Conservation (phyloP, 2,329 filamentous ascomycete genomes). For the Colletotrichum sp. region DNA sequence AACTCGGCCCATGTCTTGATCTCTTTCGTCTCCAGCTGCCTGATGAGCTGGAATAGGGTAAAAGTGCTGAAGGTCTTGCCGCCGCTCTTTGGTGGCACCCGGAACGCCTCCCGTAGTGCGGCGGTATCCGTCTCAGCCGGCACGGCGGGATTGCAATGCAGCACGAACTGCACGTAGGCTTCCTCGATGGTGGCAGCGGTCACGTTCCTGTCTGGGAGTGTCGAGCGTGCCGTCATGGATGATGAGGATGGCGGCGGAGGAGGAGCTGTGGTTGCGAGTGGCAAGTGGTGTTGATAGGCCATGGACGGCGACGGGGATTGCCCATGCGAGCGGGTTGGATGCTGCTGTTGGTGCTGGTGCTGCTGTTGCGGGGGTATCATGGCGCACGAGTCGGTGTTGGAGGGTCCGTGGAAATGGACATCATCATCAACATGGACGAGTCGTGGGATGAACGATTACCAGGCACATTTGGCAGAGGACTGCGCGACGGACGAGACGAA, state of each 20-base stretch:
- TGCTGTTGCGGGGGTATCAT: slow-evolving; percentile 5
- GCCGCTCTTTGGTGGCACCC: slow-evolving; percentile 82
- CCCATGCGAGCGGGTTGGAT: not conserved
- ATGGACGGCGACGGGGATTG: slow-evolving; percentile 3
- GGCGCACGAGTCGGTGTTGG: slow-evolving; percentile 4
- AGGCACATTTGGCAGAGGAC: not conserved
- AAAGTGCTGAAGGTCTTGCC: slow-evolving; percentile 85
- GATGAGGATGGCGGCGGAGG: not conserved
- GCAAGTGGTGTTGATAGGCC: not conserved
- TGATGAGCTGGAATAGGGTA: slow-evolving; percentile 77
- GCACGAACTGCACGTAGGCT: slow-evolving; percentile 82
- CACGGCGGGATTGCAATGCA: slow-evolving; percentile 89
- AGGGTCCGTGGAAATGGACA: not conserved
- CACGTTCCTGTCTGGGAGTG: slow-evolving; percentile 71
- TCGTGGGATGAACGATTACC: not conserved
- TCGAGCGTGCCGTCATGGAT: not conserved
- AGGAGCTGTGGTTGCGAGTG: not conserved
- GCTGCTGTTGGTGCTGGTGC: not conserved
- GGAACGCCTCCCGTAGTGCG: slow-evolving; percentile 77
- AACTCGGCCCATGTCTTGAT: slow-evolving; percentile 94
- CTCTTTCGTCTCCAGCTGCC: slow-evolving; percentile 78
- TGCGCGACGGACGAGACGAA: not conserved
- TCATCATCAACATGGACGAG: not conserved
- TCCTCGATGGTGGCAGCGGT: slow-evolving; percentile 76
- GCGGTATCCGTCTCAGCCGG: slow-evolving; percentile 71